Evolutionary conservation across 257 asterid genomes (phyloP).

Genomic region (Anisodus tanguticus): DNA sequence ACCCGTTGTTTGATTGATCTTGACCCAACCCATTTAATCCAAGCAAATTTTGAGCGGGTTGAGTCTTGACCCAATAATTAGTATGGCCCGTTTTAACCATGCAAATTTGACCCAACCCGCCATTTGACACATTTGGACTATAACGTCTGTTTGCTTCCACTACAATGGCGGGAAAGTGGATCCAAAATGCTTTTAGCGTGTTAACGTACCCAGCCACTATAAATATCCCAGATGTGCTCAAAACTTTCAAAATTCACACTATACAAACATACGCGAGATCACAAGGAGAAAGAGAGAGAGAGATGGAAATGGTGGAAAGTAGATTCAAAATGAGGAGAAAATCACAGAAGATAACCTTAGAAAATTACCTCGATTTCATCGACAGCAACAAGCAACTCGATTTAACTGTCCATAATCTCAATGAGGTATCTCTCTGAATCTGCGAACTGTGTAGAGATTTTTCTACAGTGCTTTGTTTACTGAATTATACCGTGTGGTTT

Average conservation of each 20-base stretch:
- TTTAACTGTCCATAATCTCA: conserved; percentile 31
- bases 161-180: not conserved
- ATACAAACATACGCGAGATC: not conserved
- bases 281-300: not conserved
- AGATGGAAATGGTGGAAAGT: conserved; percentile 18
- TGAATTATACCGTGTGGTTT: too few relatives aligned
- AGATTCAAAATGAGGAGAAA: not conserved
- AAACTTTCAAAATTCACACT: not conserved
- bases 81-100: too few relatives aligned
- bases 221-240: not conserved
- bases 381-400: conserved; percentile 28
- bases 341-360: conserved; percentile 35
- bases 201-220: not conserved
- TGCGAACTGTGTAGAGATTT: not conserved
- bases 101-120: too few relatives aligned
- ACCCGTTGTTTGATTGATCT: too few relatives aligned
- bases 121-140: not conserved
- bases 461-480: not conserved
- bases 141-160: not conserved
- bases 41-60: too few relatives aligned
- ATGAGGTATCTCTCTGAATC: conserved; percentile 29
- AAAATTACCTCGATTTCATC: conserved; percentile 37
- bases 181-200: not conserved
- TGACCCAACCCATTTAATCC: too few relatives aligned
- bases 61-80: too few relatives aligned